Evolutionary conservation across 73 alveolate genomes (phyloP), one percentile per base, ranked within the genome.

Genomic region (Diophrys sp.): DNA sequence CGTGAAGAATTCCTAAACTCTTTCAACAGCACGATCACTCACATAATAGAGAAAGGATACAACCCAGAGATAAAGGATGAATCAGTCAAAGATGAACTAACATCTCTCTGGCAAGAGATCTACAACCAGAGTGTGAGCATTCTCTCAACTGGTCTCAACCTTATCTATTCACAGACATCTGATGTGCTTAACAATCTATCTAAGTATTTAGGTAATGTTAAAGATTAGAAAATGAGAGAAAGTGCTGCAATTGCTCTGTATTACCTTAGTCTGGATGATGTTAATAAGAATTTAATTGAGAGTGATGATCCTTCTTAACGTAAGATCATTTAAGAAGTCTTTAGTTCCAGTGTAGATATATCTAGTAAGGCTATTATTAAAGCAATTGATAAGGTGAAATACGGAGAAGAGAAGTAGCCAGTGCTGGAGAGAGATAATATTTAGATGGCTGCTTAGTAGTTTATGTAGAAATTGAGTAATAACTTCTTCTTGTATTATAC

Each of bases 71-170:
- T 82, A 33, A 84, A 82, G 74, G 74, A 82, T 23, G 67, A 82
- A 1, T 28, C 76, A n/a, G n/a, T n/a, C n/a, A 56, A 54, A 23
- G 71, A 33, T 14, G 90, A 82, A 33, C 30, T 82, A 54, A 26
- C 32, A 75, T 66, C 66, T 55, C 70, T 82, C 31, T 82, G 90
- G 90, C 67, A 82, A 75, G 90, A 82, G 54, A 82, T 82, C 53
- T 82, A 82, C 33, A 80, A 70, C 25, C 74, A 70, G 31, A 33
- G 82, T 44, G 68, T 82, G 2, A 57, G 54, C 23, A 54, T 75
- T 2, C 66, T 82, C 84, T 74, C 84, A 23, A 34, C 74, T 74
- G 90, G 90, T 23, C 70, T 82, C 2, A 81, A 81, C 27, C 78
- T 82, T 71, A 74, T 82, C 24, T 74, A 73, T 56, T 72, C 78